Percentiles rank a stretch among this genome's conserved stretches.
Conservation (phyloP, 2,329 filamentous ascomycete species). For the Laburnicola sp. region DNA sequence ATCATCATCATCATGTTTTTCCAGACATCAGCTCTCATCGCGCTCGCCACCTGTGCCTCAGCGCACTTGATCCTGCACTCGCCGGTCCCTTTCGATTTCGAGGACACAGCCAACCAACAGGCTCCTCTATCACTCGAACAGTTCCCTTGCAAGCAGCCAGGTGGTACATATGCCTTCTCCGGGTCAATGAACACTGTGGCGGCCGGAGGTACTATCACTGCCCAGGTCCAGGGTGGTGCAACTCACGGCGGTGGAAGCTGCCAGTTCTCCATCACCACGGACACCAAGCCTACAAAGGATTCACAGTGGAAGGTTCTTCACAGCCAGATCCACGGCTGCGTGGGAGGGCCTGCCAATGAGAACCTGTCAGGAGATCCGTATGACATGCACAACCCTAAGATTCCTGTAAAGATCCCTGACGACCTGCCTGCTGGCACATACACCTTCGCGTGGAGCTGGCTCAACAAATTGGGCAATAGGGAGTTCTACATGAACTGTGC, state of each 20-base stretch:
- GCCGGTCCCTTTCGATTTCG: constrained; percentile 64
- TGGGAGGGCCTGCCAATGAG: constrained; percentile 54
- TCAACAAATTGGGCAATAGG: constrained; percentile 88
- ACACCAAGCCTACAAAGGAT: constrained; percentile 61
- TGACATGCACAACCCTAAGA: constrained; percentile 62
- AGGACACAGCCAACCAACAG: constrained; percentile 57
- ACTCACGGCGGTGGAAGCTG: constrained; percentile 91
- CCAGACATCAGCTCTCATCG: constrained; percentile 55
- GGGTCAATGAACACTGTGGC: constrained; percentile 59
- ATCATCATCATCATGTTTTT: constrained; percentile 53
- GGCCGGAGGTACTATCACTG: constrained; percentile 54
- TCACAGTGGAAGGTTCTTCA: constrained; percentile 87
- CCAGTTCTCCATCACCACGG: constrained; percentile 83
- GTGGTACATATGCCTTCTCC: constrained; percentile 58
- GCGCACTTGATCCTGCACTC: constrained; percentile 76
- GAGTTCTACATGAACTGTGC: constrained; percentile 99
- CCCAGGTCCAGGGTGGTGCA: constrained; percentile 54
- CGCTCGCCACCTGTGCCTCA: constrained; percentile 60
- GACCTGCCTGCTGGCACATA: constrained; percentile 74
- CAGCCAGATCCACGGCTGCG: constrained; percentile 84
- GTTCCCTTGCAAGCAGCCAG: constrained; percentile 79
- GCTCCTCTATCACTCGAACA: constrained; percentile 64
- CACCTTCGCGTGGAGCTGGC: constrained; percentile 89
- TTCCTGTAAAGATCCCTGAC: constrained; percentile 71
- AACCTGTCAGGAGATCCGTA: constrained; percentile 25